Base-by-base conservation (phyloP, 202 grass and related monocot species). In the Elaeis oleifera region DNA sequence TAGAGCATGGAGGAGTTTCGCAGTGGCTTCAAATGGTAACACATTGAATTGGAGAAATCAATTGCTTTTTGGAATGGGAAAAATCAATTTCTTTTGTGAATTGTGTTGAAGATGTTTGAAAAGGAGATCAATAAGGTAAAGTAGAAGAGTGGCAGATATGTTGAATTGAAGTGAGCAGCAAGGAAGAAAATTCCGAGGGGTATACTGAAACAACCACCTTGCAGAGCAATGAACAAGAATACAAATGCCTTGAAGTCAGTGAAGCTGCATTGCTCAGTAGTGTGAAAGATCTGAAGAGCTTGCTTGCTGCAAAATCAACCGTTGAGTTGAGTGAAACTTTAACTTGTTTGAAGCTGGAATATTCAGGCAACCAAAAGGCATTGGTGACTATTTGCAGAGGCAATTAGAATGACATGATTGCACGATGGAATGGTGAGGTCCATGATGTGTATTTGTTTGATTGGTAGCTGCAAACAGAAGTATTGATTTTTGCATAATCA, bases 211-310 rank as follows among this genome's bases (percentile, higher is more conserved):
- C 89, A 24, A 18, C 5, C 51, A 72, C 77, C 48, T 75, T 92
- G 56, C 94, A 80, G 63, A 50, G 71, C 50, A 59, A 89, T 11
- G 84, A 84, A 18, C 94, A 92, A 76, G 88, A 97, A 70, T 82
- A 80, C 28, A 84, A 97, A 53, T 82, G 85, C 79, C 44, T 97
- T 70, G 86, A 84, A 78, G 79, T 97, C 75, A 92, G 85, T 59
- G 88, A 97, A 66, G 80, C 79, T 61, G 80, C 88, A 1, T 84
- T 82, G 17, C 85, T 78, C 67, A 72, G 81, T 21, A 92, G 94
- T 71, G 81, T 97, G 58, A 92, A 61, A 70, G 94, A 89, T 79
- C 74, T 92, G 23, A 88, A 92, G 68, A 79, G 61, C 82, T 80
- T 97, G 31, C 82, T 97, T 62, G 88, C 82, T 50, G 78, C 81